Evolutionary conservation across 768 basidiomycete genomes (phyloP), one percentile per base, ranked within the genome.

Genomic region (Hygrocybe punicea): DNA sequence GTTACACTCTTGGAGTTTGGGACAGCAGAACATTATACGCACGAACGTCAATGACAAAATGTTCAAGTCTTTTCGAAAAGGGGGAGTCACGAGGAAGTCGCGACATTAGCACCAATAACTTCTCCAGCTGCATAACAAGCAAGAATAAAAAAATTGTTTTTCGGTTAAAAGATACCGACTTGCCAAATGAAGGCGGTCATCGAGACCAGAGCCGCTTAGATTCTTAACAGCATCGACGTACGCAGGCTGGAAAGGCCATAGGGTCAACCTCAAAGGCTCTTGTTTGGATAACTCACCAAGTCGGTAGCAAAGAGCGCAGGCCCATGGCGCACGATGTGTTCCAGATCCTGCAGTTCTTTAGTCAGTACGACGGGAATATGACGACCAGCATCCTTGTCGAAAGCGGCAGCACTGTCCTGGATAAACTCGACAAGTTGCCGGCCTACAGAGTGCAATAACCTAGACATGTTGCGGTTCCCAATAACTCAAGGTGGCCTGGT

Each of bases 51-150:
- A 89, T 83, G 55, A 82, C 73, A 53, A 71, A 55, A 49, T 79
- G 69, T 63, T 89, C 81, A 11, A 84, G 63, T 57, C 71, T 69
- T 50, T 61, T 59, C 19, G 79, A 75, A 4, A 73, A 19, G 4
- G 55, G 39, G 2, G 58, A 55, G 35, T 70, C 62, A 58, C 74
- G 56, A 57, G 63, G 50, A 45, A 80, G 71, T 16, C 78, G 77
- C 2, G 89, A 76, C 85, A 90, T 85, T 33, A 83, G 60, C 17
- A 76, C 71, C 49, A 91, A 67, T 7, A 83, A 57, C 45, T 81
- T 80, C 70, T 91, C 89, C 33, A 90, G 81, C 86, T 87, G 55
- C 14, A n/a, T 5, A n/a, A 21, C n/a, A n/a, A n/a, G n/a, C n/a
- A n/a, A n/a, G 33, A 2, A 42, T 63, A 37, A 58, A 47, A n/a